Evolutionary conservation across 805 yeast species (phyloP).

Genomic region (Danielia oregonensis): DNA sequence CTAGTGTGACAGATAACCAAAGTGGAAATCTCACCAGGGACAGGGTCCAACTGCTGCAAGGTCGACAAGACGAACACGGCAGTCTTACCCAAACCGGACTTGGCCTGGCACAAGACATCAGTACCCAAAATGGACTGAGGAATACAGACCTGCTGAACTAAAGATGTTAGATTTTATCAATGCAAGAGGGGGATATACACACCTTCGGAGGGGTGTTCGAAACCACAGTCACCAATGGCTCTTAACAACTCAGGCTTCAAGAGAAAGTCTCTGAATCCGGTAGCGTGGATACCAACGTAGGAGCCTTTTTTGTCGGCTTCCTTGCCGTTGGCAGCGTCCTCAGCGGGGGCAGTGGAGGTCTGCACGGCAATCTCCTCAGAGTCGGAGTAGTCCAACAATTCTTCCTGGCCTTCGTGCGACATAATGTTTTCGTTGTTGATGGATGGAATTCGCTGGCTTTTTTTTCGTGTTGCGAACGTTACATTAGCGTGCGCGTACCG

Average conservation of each 20-base stretch:
- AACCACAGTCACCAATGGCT: constrained; percentile 98
- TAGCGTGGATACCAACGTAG: constrained; percentile 96
- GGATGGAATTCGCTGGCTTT: not conserved
- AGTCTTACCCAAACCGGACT: constrained; percentile 98
- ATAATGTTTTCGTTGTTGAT: constrained; percentile 27
- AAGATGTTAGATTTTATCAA: constrained; percentile 1
- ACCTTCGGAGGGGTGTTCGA: constrained; percentile 99
- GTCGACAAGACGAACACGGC: constrained; percentile 97
- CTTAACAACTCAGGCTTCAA: constrained; percentile 95
- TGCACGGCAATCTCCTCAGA: constrained; percentile 88
- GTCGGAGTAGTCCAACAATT: constrained; percentile 97
- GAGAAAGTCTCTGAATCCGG: constrained; percentile 96
- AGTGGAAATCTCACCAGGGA: constrained; percentile 93
- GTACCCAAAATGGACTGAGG: constrained; percentile 98
- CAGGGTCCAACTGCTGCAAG: constrained; percentile 94
- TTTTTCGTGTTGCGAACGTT: not conserved
- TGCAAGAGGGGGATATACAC: constrained; percentile 38
- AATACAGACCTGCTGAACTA: constrained; percentile 96
- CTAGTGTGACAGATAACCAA: constrained; percentile 97
- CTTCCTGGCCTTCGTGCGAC: constrained; percentile 99
- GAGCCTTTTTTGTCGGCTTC: constrained; percentile 89
- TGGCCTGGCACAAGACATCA: constrained; percentile 97
- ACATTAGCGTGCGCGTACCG: not conserved
- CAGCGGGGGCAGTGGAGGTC: constrained; percentile 46
- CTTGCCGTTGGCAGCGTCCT: constrained; percentile 48